Evolutionary conservation across 2,329 filamentous ascomycete species (phyloP).

Genomic region (Alternaria sp.): DNA sequence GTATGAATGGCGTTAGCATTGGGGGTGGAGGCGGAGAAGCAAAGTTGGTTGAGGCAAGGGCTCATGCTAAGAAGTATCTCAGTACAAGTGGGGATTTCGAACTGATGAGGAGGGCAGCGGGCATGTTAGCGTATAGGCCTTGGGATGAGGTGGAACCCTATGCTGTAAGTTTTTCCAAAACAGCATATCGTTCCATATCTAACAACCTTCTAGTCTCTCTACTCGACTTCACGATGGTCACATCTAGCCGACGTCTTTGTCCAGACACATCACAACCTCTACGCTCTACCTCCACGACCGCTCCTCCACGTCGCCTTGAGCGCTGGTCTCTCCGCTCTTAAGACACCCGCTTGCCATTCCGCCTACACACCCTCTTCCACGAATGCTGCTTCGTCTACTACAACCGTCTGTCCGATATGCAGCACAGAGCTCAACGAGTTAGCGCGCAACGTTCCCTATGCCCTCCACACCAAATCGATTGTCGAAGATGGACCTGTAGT

Average conservation of each 20-base stretch:
- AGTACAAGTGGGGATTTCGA: constrained; percentile 74
- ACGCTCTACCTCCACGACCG: constrained; percentile 82
- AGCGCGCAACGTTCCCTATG: constrained; percentile 88
- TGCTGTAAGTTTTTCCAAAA: constrained; percentile 56
- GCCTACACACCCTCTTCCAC: constrained; percentile 65
- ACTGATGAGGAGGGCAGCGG: constrained; percentile 76
- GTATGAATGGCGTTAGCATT: constrained; percentile 73
- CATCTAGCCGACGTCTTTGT: constrained; percentile 83
- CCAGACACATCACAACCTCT: constrained; percentile 83
- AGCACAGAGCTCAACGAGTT: constrained; percentile 94
- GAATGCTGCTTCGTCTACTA: constrained; percentile 65
- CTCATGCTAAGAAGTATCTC: constrained; percentile 84
- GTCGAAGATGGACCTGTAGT: constrained; percentile 88
- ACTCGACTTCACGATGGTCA: constrained; percentile 76
- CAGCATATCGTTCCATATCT: constrained; percentile 13
- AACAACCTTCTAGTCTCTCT: constrained; percentile 68
- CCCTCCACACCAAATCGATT: constrained; percentile 92
- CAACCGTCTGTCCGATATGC: constrained; percentile 92
- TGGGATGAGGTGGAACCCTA: constrained; percentile 68
- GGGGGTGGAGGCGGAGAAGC: constrained; percentile 46
- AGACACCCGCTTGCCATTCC: constrained; percentile 92
- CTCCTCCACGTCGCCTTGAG: constrained; percentile 90
- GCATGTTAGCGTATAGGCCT: constrained; percentile 78
- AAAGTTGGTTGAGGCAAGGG: constrained; percentile 78
- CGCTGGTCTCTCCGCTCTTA: constrained; percentile 91